phyloP scores from a whole-genome alignment of 2,329 filamentous ascomycete genomes.

The Fusarium dlaminii region DNA sequence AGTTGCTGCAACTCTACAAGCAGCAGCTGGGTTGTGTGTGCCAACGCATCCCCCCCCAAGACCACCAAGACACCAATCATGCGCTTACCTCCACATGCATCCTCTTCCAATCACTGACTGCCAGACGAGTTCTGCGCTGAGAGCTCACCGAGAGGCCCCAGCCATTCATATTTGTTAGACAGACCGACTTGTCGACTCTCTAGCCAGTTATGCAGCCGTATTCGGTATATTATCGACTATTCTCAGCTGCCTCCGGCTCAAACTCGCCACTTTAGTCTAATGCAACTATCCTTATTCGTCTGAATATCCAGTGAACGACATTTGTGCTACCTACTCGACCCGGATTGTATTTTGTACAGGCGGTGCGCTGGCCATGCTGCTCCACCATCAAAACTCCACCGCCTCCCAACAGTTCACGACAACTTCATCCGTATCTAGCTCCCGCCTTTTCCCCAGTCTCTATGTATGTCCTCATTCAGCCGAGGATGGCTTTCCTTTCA shows the following conservation, averaged over 20 bases:
- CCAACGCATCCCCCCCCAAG: constrained; percentile 37
- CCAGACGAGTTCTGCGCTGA: constrained; percentile 29
- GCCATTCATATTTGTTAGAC: constrained; percentile 31
- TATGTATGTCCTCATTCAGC: constrained; percentile 23
- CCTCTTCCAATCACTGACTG: constrained; percentile 38
- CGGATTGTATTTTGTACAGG: constrained; percentile 22
- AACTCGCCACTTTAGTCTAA: constrained; percentile 19
- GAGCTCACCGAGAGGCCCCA: constrained; percentile 22
- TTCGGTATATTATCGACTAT: constrained; percentile 9
- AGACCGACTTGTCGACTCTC: constrained; percentile 29
- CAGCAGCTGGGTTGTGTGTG: constrained; percentile 28
- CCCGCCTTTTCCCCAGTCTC: constrained; percentile 29
- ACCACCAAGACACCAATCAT: constrained; percentile 43
- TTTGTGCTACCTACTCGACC: constrained; percentile 22
- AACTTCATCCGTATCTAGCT: constrained; percentile 14
- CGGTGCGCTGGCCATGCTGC: constrained; percentile 39
- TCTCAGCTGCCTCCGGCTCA: constrained; percentile 22
- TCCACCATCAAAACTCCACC: constrained; percentile 35
- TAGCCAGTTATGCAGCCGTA: constrained; percentile 30
- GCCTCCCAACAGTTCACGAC: constrained; percentile 40
- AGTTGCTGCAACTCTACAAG: constrained; percentile 31
- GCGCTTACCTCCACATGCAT: constrained; percentile 35
- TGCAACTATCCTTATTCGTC: constrained; percentile 20
- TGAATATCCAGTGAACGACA: constrained; percentile 2
- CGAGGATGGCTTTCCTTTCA: constrained; percentile 28